Percentiles rank a stretch among this genome's conserved stretches.
These are phyloP conservation scores for Paracoccidioides lutzii DNA, from an alignment of 2,329 filamentous ascomycete genomes.

Conservation along the genomic window DNA sequence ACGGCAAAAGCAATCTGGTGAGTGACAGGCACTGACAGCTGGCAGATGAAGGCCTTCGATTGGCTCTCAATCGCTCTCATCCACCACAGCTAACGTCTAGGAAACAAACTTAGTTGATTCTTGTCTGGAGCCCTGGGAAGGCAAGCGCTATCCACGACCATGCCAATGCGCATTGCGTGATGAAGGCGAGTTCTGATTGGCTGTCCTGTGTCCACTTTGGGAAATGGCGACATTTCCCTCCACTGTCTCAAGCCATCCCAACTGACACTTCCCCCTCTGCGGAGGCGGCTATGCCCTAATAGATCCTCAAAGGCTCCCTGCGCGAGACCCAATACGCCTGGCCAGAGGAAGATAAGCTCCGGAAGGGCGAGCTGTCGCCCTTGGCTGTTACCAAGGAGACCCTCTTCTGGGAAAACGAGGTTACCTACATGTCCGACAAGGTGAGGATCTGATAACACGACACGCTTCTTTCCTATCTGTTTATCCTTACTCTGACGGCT, in stretches of 20 bases:
- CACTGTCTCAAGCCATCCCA: neutral
- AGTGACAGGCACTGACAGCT: constrained; percentile 17
- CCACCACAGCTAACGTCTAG: constrained; percentile 6
- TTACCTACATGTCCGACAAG: constrained; percentile 81
- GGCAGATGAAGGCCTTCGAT: neutral
- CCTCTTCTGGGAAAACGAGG: constrained; percentile 55
- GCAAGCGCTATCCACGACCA: constrained; percentile 79
- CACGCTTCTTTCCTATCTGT: neutral
- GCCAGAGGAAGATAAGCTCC: constrained; percentile 40
- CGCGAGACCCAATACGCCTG: constrained; percentile 73
- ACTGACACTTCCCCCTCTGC: neutral
- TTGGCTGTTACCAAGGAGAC: constrained; percentile 55
- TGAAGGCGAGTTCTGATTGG: constrained; percentile 45
- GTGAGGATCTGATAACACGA: constrained; percentile 17
- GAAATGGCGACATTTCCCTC: neutral
- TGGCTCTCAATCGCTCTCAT: neutral
- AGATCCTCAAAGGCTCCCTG: constrained; percentile 63
- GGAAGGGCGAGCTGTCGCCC: constrained; percentile 37
- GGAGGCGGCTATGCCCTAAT: neutral
- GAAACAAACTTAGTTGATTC: constrained; percentile 49
- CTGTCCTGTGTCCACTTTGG: neutral
- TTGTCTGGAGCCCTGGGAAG: constrained; percentile 81
- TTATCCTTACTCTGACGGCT: neutral
- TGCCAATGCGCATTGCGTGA: constrained; percentile 79
- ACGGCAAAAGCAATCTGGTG: constrained; percentile 65